Conservation (phyloP, 306 rosid species). For the Erythrophleum fordii region DNA sequence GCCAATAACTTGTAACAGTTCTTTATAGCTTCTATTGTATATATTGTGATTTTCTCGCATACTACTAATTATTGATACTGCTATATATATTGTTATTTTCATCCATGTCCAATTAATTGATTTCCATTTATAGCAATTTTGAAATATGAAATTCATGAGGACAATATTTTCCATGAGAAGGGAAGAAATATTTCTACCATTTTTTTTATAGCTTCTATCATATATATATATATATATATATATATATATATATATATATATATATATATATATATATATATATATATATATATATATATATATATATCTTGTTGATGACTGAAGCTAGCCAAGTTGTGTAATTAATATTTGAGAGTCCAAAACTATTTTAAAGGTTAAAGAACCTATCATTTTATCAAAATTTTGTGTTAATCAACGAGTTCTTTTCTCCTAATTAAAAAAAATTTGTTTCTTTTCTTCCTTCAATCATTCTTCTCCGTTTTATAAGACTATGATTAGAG, state of each 20-base stretch:
- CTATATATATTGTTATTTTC: background rate
- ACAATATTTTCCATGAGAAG: background rate
- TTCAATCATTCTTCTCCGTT: slow-evolving; percentile 33
- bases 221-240: too few species aligned
- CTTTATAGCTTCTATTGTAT: background rate
- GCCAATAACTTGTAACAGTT: background rate
- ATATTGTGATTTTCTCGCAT: background rate
- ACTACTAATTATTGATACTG: too few species aligned
- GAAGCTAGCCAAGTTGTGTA: too few species aligned
- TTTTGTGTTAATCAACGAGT: background rate
- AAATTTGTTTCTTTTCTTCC: background rate
- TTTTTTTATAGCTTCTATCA: background rate
- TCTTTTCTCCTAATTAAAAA: slow-evolving; percentile 1
- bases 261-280: too few species aligned
- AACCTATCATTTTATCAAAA: background rate
- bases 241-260: too few species aligned
- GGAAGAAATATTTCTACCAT: background rate
- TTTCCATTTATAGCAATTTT: background rate
- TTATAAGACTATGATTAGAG: slow-evolving; percentile 32
- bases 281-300: too few species aligned
- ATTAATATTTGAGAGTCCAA: background rate
- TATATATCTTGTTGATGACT: too few species aligned
- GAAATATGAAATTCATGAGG: background rate
- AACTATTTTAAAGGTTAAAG: background rate
- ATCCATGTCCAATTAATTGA: background rate